These are phyloP conservation scores for Alternaria panax DNA, from an alignment of 2,329 filamentous ascomycete genomes.

Conservation along the genomic window DNA sequence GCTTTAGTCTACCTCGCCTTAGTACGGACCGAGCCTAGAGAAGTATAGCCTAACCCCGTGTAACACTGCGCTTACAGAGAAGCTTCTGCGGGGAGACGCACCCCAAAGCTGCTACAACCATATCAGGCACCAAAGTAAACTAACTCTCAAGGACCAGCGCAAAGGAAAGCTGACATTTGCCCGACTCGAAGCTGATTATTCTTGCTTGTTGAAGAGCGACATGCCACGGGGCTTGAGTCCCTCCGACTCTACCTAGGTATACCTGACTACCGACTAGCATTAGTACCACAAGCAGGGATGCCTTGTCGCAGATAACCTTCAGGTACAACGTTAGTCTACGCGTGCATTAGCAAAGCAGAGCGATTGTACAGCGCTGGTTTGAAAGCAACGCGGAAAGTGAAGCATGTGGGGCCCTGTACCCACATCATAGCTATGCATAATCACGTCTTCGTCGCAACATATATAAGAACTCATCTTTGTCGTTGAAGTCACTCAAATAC, in stretches of 20 bases:
- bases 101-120: too few species aligned
- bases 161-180: too few species aligned
- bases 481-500: background rate
- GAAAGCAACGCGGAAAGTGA: slow-evolving; percentile 5
- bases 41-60: too few species aligned
- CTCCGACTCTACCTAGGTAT: background rate
- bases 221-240: background rate
- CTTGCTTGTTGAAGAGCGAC: background rate
- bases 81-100: background rate
- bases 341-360: slow-evolving; percentile 5
- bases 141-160: too few species aligned
- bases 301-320: background rate
- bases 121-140: too few species aligned
- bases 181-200: too few species aligned
- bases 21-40: too few species aligned
- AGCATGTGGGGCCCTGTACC: slow-evolving; percentile 14
- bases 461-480: slow-evolving; percentile 12
- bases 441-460: slow-evolving; percentile 17
- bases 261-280: background rate
- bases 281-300: background rate
- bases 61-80: background rate
- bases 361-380: background rate
- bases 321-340: background rate
- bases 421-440: slow-evolving; percentile 9
- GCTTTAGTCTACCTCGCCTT: too few species aligned